Evolutionary conservation across 2,329 filamentous ascomycete species (phyloP), one percentile per base, ranked within the genome.

Genomic region (Ophiosphaerella narmari): DNA sequence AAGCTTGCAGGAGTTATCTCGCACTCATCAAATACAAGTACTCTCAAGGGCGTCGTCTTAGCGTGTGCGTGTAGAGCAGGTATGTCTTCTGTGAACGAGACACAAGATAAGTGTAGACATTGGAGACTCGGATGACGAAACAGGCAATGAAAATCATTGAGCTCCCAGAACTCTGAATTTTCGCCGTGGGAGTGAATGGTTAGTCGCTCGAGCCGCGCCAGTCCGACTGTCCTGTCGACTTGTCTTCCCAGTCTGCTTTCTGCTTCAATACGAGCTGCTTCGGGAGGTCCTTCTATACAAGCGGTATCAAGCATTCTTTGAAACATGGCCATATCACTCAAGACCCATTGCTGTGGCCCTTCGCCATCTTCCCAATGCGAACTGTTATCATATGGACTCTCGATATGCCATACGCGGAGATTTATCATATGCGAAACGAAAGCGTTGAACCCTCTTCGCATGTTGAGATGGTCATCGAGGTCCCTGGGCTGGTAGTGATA

Each of bases 21-120:
- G 53, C 70, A 73, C 48, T 74, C 71, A 44, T 74, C 68, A 38
- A 74, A 68, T 14, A 69, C 48, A 7, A 74, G 66, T 1, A 60
- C 66, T 11, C 48, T 58, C 34, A 74, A 53, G 9, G 70, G 65
- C 1, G 71, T 72, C 2, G 48, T 58, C 4, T 45, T 50, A 7
- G 43, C 21, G 32, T 66, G 60, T 6, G 53, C 24, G 8, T 55
- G 52, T 7, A 73, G 60, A 13, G 60, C 44, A 1, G 57, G 55
- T 2, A 72, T 38, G 5, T 55, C 54, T 1, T 42, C 16, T 2
- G 62, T 59, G 7, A 72, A 55, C 6, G 55, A 57, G 13, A 71
- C 45, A 48, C 69, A 72, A 3, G 70, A 73, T 3, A 70, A 35
- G 34, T 72, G 68, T 7, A 73, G 58, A 36, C 63, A 51, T 2